Evolutionary conservation across 2,329 filamentous ascomycete genomes (phyloP), one percentile per base, ranked within the genome.

Genomic region (Sarocladium oryzae): DNA sequence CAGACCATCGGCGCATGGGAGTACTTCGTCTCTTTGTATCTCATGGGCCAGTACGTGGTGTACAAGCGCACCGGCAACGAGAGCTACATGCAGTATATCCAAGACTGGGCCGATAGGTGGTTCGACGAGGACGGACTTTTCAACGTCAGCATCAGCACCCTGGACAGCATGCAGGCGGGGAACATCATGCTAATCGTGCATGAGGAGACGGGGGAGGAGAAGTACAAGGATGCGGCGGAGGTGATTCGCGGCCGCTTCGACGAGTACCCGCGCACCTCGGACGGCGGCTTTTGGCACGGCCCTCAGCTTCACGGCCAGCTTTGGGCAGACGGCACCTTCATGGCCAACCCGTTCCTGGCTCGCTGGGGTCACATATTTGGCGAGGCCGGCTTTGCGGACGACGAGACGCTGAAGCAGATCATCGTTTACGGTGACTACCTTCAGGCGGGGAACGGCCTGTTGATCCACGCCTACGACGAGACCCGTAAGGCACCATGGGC

Each of bases 381-480:
- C 21, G 51, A 52, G 8, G 10, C 16, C 3, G 32, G 26, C 2
- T 49, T 41, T 24, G 18, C 51, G 8, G 16, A 49, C 24, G 51
- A 52, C 8, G 68, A 52, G 45, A 24, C 36, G 3, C 11, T 32
- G 5, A 16, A 41, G 32, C 51, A 52, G 45, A 18, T 52, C 33
- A 49, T 32, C 13, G 51, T 33, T 2, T 52, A 52, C 21, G 51
- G 43, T 2, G 24, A 49, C n/a, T 43, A 49, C 15, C 51, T 52
- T 16, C 43, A 40, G 16, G 10, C 11, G 9, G 43, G 33, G 7
- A 52, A 54, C 20, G 45, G 45, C 3, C 51, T 52, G 4, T 20
- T 52, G n/a, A 26, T 49, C 32, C 51, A 52, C 35, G 51, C 51
- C 18, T 52, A 52, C 21, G 51, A 52, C 33, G 51, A 52, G 33